These are phyloP conservation scores for Kuraishia borneana DNA, from an alignment of 805 yeast species.

Conservation along the genomic window DNA sequence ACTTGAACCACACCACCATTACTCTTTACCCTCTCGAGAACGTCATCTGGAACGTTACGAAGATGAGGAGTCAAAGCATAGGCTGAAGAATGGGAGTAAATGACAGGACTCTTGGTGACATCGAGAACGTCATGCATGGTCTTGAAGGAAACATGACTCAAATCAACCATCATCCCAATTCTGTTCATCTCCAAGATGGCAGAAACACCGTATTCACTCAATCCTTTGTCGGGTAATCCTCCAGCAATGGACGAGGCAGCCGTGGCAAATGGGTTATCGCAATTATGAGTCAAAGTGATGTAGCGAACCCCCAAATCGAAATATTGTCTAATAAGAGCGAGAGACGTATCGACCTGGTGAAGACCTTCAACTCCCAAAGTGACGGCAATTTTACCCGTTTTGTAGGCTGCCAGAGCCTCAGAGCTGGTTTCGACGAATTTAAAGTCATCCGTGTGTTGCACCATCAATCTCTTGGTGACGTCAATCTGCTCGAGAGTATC, in stretches of 20 bases:
- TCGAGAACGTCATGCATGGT: constrained; percentile 34
- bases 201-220: constrained; percentile 27
- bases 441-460: constrained; percentile 26
- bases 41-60: constrained; percentile 39
- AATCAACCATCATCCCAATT: constrained; percentile 40
- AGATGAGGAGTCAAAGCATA: constrained; percentile 26
- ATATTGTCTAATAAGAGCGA: constrained; percentile 37
- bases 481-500: constrained; percentile 47
- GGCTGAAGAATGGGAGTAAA: constrained; percentile 38
- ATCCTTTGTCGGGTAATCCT: constrained; percentile 33
- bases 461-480: constrained; percentile 31
- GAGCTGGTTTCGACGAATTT: constrained; percentile 27
- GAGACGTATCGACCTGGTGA: constrained; percentile 38
- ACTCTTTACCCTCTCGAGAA: constrained; percentile 23
- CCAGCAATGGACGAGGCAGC: constrained; percentile 38
- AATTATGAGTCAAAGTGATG: constrained; percentile 42
- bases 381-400: constrained; percentile 23
- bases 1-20: constrained; percentile 38
- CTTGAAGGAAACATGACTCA: constrained; percentile 34
- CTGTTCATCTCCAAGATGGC: constrained; percentile 39
- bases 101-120: constrained; percentile 31
- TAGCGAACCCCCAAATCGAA: constrained; percentile 41
- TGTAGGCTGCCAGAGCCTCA: constrained; percentile 22
- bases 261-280: constrained; percentile 48
- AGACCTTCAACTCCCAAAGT: constrained; percentile 46